These are phyloP conservation scores for Russula brevipes DNA, from an alignment of 768 basidiomycete species.

Conservation along the genomic window DNA sequence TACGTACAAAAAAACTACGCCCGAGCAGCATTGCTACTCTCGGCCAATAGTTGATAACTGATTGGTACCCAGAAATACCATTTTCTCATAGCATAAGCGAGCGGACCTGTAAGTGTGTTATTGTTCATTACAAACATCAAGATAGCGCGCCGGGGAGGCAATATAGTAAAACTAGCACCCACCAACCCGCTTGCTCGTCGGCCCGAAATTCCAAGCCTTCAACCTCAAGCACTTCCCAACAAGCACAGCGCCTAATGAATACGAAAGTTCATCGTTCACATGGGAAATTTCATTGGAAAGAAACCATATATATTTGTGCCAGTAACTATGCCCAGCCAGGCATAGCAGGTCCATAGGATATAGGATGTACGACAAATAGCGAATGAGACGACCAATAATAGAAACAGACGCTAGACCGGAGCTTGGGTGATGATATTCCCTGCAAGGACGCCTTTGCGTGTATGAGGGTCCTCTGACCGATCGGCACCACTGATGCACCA, in stretches of 20 bases:
- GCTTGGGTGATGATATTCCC: not conserved
- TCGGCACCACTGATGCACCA: not conserved
- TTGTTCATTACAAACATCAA: not conserved
- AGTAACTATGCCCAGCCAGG: not conserved
- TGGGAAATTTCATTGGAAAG: not conserved
- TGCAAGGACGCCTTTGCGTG: not conserved
- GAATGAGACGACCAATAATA: not conserved
- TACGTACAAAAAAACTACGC: conserved; percentile 26
- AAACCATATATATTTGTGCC: not conserved
- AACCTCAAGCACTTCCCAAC: not conserved
- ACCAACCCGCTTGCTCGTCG: not conserved
- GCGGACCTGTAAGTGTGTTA: not conserved
- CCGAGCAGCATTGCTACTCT: conserved; percentile 9
- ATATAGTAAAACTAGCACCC: not conserved
- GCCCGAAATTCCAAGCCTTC: not conserved
- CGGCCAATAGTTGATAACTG: not conserved
- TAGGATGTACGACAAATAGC: too few species aligned
- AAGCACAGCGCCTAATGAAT: not conserved
- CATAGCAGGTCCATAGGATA: too few species aligned
- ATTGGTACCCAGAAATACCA: conserved; percentile 7
- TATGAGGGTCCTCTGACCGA: not conserved
- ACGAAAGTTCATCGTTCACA: not conserved
- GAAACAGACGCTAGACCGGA: not conserved
- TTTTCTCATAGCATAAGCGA: conserved; percentile 5
- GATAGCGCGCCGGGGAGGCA: not conserved